These are phyloP conservation scores for Suhomyces terraborum DNA, from an alignment of 1,139 yeast species.

Conservation along the genomic window DNA sequence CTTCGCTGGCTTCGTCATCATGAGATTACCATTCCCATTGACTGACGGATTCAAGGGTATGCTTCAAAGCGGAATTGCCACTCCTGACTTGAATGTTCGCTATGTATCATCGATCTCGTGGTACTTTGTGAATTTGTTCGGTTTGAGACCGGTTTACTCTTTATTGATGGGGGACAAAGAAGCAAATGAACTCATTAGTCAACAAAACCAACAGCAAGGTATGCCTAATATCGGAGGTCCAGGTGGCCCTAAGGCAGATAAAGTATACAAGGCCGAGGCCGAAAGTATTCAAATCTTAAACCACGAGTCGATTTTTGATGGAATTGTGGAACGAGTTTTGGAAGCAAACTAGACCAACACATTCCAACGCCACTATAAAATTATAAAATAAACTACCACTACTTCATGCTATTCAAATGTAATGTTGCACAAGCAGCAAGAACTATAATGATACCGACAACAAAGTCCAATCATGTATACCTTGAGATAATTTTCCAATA, in stretches of 20 bases:
- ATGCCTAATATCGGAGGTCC: slow-evolving; percentile 51
- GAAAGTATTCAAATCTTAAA: slow-evolving; percentile 71
- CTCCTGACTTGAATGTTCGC: slow-evolving; percentile 82
- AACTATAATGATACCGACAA: too few species aligned
- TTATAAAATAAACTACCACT: too few species aligned
- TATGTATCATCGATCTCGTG: slow-evolving; percentile 98
- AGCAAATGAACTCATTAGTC: slow-evolving; percentile 52
- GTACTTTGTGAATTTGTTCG: slow-evolving; percentile 90
- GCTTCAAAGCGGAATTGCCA: slow-evolving; percentile 86
- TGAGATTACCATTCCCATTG: slow-evolving; percentile 61
- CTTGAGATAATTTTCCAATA: too few species aligned
- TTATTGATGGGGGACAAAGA: slow-evolving; percentile 62
- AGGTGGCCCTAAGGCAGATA: slow-evolving; percentile 61
- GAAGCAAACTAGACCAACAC: background rate
- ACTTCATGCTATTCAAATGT: too few species aligned
- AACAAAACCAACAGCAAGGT: slow-evolving; percentile 46
- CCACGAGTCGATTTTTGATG: slow-evolving; percentile 56
- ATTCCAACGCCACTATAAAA: too few species aligned
- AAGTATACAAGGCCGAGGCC: slow-evolving; percentile 68
- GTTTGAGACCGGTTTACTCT: slow-evolving; percentile 78
- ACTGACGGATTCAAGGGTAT: slow-evolving; percentile 88
- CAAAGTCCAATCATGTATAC: too few species aligned
- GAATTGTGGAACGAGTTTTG: slow-evolving; percentile 66
- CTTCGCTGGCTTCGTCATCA: slow-evolving; percentile 88
- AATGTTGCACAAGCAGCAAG: too few species aligned